Base-by-base conservation (phyloP, 2,329 filamentous ascomycete species). In the Sordariomycetes sp. region DNA sequence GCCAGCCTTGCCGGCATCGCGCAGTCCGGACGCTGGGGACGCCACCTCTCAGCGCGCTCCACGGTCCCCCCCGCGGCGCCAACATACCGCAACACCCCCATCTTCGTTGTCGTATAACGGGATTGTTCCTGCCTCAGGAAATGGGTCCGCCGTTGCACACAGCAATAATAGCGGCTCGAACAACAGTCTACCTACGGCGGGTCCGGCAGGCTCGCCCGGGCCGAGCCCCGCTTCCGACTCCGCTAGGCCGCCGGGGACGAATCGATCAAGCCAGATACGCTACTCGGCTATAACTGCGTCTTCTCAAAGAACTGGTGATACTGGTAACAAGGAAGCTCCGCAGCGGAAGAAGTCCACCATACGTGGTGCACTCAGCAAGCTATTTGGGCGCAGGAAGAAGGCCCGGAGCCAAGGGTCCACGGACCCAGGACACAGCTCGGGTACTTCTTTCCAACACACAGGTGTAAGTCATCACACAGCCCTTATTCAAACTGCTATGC, bases 381-480 rank as follows among this genome's bases (percentile, higher is more conserved):
- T 86, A 10, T 84, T 86, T 65, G 77, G 80, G 15, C 76, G 79
- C 59, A 80, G 75, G 60, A 80, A 78, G 67, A 82, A 78, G 67
- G 65, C 62, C 48, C 67, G 64, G 15, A 70, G 69, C 57, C 66
- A 68, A 52, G 59, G 62, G 12, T 68, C 65, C 45, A 50, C n/a
- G n/a, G n/a, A 12, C n/a, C 45, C 45, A 3, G 45, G 20, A 22
- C 20, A 22, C 22, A 50, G 45, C 22, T 50, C 22, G 20, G 45
- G 22, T 12, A 24, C 45, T 32, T 56, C 55, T 50, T n/a, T 51
- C 12, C 56, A 57, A 34, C 56, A 57, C 32, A 35, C 35, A 20
- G 54, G 55, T 52, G 55, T 56, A 56, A 56, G 55, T 52, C 55
- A 39, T 22, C 2, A n/a, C n/a, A n/a, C n/a, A 50, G n/a, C 10